phyloP scores from a whole-genome alignment of 805 yeast genomes.

The Cyberlindnera lachancei region DNA sequence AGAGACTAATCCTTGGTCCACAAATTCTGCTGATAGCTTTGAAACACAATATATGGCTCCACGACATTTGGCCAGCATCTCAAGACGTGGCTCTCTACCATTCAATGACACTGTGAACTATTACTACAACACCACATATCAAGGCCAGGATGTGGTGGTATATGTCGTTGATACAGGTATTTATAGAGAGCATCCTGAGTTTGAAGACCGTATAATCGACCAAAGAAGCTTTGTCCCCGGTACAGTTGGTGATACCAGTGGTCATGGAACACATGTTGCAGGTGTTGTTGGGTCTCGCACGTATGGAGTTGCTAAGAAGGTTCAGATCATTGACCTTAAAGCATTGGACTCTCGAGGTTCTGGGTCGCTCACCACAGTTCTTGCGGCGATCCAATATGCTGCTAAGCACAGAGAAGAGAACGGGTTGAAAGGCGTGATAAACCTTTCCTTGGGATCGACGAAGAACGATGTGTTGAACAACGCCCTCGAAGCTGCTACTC shows the following conservation, averaged over 20 bases:
- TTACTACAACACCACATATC: conserved; percentile 35
- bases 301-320: conserved; percentile 77
- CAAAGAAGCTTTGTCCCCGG: conserved; percentile 62
- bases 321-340: conserved; percentile 62
- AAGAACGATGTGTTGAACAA: conserved; percentile 58
- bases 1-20: background rate
- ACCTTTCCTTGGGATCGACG: conserved; percentile 73
- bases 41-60: conserved; percentile 43
- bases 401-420: conserved; percentile 44
- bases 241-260: conserved; percentile 60
- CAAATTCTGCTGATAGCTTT: conserved; percentile 2
- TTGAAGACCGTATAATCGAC: conserved; percentile 50
- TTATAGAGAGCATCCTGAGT: conserved; percentile 48
- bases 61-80: conserved; percentile 58
- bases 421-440: conserved; percentile 53
- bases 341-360: conserved; percentile 62
- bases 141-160: conserved; percentile 59
- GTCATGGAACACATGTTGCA: conserved; percentile 94
- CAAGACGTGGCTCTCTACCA: conserved; percentile 38
- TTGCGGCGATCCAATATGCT: conserved; percentile 61
- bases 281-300: conserved; percentile 75
- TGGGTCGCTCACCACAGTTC: conserved; percentile 60
- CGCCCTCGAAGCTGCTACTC: conserved; percentile 70
- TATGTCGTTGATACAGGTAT: conserved; percentile 86
- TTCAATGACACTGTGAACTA: conserved; percentile 30